Evolutionary conservation across 495 filamentous ascomycete genomes (phyloP).

Genomic region (Physcia stellaris): DNA sequence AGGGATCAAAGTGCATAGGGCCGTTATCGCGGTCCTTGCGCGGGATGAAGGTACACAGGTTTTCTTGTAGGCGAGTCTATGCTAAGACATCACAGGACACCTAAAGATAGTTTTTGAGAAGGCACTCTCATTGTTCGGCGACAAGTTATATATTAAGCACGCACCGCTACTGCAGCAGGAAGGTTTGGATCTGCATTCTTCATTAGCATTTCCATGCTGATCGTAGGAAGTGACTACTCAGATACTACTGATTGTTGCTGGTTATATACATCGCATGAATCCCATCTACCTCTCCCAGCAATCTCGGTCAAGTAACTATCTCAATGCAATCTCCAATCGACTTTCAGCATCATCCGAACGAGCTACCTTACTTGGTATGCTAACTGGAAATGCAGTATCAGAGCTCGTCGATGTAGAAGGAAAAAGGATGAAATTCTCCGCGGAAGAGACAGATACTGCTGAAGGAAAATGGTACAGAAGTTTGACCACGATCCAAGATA

Average conservation of each 20-base stretch:
- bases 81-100: slow-evolving; percentile 12
- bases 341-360: slow-evolving; percentile 60
- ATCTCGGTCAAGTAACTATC: slow-evolving; percentile 55
- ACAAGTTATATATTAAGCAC: slow-evolving; percentile 77
- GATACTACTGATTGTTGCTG: slow-evolving; percentile 61
- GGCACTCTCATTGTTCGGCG: slow-evolving; percentile 64
- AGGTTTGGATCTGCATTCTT: slow-evolving; percentile 36
- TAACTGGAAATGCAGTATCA: slow-evolving; percentile 71
- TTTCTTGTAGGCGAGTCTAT: background rate
- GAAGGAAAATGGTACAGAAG: slow-evolving; percentile 69
- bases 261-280: slow-evolving; percentile 52
- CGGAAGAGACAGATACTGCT: slow-evolving; percentile 57
- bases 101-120: slow-evolving; percentile 44
- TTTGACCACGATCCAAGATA: slow-evolving; percentile 49
- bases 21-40: slow-evolving; percentile 46
- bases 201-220: slow-evolving; percentile 14
- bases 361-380: slow-evolving; percentile 79
- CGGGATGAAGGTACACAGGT: slow-evolving; percentile 32
- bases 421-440: slow-evolving; percentile 66
- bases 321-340: slow-evolving; percentile 73
- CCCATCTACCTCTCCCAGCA: slow-evolving; percentile 46
- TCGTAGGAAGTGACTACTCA: slow-evolving; percentile 54
- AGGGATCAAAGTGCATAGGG: slow-evolving; percentile 46
- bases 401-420: slow-evolving; percentile 62
- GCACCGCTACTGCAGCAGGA: slow-evolving; percentile 74